phyloP scores from a whole-genome alignment of 495 filamentous ascomycete species.

The Xylaria cubensis region DNA sequence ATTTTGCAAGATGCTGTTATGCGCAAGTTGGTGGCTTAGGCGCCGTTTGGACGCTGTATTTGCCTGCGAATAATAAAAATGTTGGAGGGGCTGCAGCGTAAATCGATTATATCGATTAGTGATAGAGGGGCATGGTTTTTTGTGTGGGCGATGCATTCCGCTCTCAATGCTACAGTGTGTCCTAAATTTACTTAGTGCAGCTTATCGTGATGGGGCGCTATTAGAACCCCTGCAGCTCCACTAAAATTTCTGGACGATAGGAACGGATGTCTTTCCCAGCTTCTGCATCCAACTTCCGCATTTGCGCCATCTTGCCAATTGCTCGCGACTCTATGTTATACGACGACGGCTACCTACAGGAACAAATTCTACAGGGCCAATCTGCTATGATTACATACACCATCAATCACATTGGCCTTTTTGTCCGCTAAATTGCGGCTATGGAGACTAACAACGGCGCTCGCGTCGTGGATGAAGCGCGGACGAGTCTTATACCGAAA shows the following conservation, averaged over 20 bases:
- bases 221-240: conserved; percentile 20
- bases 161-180: conserved; percentile 4
- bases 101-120: conserved; percentile 32
- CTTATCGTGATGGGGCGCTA: conserved; percentile 18
- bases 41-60: not conserved
- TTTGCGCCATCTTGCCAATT: conserved; percentile 21
- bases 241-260: conserved; percentile 30
- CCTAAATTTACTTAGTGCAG: not conserved
- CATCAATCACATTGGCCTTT: not conserved
- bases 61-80: conserved; percentile 6
- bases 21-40: not conserved
- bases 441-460: conserved; percentile 51
- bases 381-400: not conserved
- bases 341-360: not conserved
- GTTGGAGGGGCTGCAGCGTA: conserved; percentile 23
- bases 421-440: conserved; percentile 28
- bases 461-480: conserved; percentile 49
- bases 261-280: conserved; percentile 26
- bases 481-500: conserved; percentile 52
- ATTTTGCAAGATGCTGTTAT: not conserved
- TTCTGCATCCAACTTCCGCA: conserved; percentile 6
- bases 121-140: conserved; percentile 31
- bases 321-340: conserved; percentile 1
- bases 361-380: not conserved
- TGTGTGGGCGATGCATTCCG: conserved; percentile 21